Conservation (phyloP, 2,329 filamentous ascomycete genomes). For the Neofusicoccum cordaticola region DNA sequence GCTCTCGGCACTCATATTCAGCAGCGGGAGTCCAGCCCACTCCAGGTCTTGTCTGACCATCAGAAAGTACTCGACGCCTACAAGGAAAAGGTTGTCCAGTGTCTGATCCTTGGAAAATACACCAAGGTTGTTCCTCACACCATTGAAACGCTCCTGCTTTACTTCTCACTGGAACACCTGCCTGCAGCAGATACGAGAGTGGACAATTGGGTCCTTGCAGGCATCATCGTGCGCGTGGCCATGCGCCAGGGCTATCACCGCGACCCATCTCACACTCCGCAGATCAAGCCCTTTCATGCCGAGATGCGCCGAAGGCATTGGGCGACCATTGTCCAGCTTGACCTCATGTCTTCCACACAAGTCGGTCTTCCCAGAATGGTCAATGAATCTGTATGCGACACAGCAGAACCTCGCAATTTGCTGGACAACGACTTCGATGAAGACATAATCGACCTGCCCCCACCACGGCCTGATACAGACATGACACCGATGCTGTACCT, state of each 20-base stretch:
- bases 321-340: slow-evolving; percentile 17
- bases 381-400: slow-evolving; percentile 38
- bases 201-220: neutral
- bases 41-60: slow-evolving; percentile 24
- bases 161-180: slow-evolving; percentile 17
- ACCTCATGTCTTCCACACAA: slow-evolving; percentile 38
- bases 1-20: slow-evolving; percentile 10
- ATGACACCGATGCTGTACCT: slow-evolving; percentile 26
- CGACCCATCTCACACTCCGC: no score
- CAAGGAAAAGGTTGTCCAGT: slow-evolving; percentile 13
- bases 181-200: slow-evolving; percentile 25
- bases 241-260: slow-evolving; percentile 41
- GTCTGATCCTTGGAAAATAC: neutral
- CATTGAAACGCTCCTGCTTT: no score
- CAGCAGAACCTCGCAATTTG: slow-evolving; percentile 39
- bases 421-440: slow-evolving; percentile 41
- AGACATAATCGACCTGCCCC: slow-evolving; percentile 31
- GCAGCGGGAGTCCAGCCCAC: neutral
- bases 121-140: neutral
- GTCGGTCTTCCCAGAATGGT: slow-evolving; percentile 40
- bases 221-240: slow-evolving; percentile 29
- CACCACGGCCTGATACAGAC: slow-evolving; percentile 28
- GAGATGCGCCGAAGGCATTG: no score
- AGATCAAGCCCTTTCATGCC: no score
- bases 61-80: slow-evolving; percentile 23